Evolutionary conservation across 495 filamentous ascomycete species (phyloP).

Genomic region (Xylaria cubensis): DNA sequence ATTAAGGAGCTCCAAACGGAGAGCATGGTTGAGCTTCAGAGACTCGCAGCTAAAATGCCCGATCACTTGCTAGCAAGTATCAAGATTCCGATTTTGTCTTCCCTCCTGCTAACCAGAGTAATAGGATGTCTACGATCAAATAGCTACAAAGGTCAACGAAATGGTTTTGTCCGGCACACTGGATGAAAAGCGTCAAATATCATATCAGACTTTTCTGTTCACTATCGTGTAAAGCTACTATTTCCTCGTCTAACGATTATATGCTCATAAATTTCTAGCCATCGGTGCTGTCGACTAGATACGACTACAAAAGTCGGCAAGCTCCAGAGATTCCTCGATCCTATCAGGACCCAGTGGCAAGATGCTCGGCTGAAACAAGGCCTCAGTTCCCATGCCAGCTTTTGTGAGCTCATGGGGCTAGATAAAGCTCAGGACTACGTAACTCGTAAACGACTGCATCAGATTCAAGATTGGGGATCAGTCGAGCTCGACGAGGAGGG

Average conservation of each 20-base stretch:
- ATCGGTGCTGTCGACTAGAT: slow-evolving; percentile 81
- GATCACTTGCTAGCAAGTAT: slow-evolving; percentile 76
- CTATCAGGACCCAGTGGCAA: slow-evolving; percentile 82
- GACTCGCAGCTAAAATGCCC: slow-evolving; percentile 87
- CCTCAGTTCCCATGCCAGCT: slow-evolving; percentile 77
- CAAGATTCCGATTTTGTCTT: neutral
- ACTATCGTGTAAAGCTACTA: slow-evolving; percentile 76
- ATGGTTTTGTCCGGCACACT: slow-evolving; percentile 74
- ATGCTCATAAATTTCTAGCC: slow-evolving; percentile 51
- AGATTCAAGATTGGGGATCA: slow-evolving; percentile 82
- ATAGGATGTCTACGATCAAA: slow-evolving; percentile 81
- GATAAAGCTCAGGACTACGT: slow-evolving; percentile 83
- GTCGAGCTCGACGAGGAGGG: slow-evolving; percentile 80
- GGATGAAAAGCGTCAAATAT: slow-evolving; percentile 73
- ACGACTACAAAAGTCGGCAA: slow-evolving; percentile 65
- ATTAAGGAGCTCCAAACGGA: slow-evolving; percentile 84
- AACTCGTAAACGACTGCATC: slow-evolving; percentile 70
- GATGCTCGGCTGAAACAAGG: slow-evolving; percentile 68
- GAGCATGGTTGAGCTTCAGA: slow-evolving; percentile 84
- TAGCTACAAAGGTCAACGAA: slow-evolving; percentile 82
- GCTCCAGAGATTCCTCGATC: slow-evolving; percentile 75
- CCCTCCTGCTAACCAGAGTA: slow-evolving; percentile 26
- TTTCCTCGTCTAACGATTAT: neutral
- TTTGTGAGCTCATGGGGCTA: slow-evolving; percentile 80
- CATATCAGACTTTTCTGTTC: slow-evolving; percentile 80